Evolutionary conservation across 208 protist genomes (phyloP).

Genomic region (Leishmania arabica): DNA sequence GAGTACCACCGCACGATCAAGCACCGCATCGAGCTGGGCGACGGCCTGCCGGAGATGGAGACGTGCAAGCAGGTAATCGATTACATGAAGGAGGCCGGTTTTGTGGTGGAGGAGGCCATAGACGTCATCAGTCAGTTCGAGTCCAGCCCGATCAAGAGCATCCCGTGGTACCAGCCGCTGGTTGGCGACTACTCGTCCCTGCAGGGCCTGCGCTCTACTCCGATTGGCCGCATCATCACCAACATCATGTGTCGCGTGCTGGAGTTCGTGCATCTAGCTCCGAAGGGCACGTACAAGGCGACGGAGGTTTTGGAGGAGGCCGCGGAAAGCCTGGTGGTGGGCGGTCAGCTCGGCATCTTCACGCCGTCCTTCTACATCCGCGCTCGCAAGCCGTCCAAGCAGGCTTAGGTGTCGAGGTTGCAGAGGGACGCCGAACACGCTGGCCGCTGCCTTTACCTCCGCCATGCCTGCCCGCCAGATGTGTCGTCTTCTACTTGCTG

Average conservation of each 20-base stretch:
- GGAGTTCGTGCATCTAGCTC: constrained; percentile 73
- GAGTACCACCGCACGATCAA: constrained; percentile 89
- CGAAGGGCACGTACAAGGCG: constrained; percentile 80
- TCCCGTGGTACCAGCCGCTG: constrained; percentile 92
- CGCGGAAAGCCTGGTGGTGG: constrained; percentile 86
- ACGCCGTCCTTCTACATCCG: constrained; percentile 92
- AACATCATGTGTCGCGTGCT: constrained; percentile 78
- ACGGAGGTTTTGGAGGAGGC: constrained; percentile 91
- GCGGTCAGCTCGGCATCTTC: constrained; percentile 92
- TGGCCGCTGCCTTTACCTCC: not conserved
- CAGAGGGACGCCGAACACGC: no score
- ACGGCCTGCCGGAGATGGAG: constrained; percentile 93
- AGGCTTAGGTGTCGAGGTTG: not conserved
- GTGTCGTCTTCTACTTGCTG: not conserved
- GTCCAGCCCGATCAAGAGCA: constrained; percentile 70
- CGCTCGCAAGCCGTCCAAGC: constrained; percentile 80
- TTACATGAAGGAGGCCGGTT: constrained; percentile 92
- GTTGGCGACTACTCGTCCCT: constrained; percentile 71
- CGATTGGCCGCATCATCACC: constrained; percentile 81
- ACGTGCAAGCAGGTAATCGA: constrained; percentile 69
- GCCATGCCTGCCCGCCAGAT: not conserved
- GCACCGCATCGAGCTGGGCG: constrained; percentile 94
- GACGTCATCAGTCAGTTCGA: constrained; percentile 69
- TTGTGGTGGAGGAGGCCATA: constrained; percentile 87
- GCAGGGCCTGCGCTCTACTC: constrained; percentile 75